phyloP scores from a whole-genome alignment of 495 filamentous ascomycete genomes.

The Aspergillus diversus region DNA sequence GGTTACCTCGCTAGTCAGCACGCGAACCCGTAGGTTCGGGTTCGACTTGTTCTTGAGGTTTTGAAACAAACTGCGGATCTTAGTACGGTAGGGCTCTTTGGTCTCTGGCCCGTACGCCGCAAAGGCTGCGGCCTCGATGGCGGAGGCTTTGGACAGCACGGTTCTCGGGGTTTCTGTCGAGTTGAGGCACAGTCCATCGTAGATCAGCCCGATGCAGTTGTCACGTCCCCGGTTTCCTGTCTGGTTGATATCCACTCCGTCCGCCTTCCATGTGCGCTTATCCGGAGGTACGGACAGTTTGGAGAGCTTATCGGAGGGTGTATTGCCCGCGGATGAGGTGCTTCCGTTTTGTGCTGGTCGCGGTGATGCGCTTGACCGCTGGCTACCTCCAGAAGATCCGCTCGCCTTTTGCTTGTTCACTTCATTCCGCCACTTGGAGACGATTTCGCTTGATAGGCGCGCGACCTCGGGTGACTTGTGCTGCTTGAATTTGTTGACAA shows the following conservation, averaged over 20 bases:
- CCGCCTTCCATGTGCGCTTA: slow-evolving; percentile 77
- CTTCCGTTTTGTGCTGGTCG: slow-evolving; percentile 47
- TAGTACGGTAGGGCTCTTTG: slow-evolving; percentile 72
- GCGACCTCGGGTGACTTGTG: slow-evolving; percentile 78
- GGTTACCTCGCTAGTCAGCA: slow-evolving; percentile 72
- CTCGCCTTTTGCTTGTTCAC: slow-evolving; percentile 71
- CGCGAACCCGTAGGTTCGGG: slow-evolving; percentile 68
- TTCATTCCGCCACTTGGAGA: slow-evolving; percentile 83
- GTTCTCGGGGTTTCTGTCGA: slow-evolving; percentile 51
- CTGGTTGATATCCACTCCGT: slow-evolving; percentile 70
- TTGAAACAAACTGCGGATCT: slow-evolving; percentile 88
- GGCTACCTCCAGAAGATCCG: slow-evolving; percentile 49
- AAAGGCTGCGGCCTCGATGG: slow-evolving; percentile 76
- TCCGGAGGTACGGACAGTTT: slow-evolving; percentile 75
- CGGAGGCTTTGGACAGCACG: slow-evolving; percentile 68
- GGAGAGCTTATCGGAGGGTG: slow-evolving; percentile 48
- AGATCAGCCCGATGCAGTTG: slow-evolving; percentile 85
- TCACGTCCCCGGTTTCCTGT: slow-evolving; percentile 76
- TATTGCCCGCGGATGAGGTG: slow-evolving; percentile 40
- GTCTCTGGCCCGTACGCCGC: slow-evolving; percentile 65
- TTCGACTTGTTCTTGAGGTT: slow-evolving; percentile 94
- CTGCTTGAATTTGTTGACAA: slow-evolving; percentile 79
- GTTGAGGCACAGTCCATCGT: slow-evolving; percentile 64
- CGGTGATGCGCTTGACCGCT: slow-evolving; percentile 45
- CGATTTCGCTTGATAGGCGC: slow-evolving; percentile 74